Evolutionary conservation across 2,329 filamentous ascomycete species (phyloP), one percentile per base, ranked within the genome.

Genomic region (Nemania abortiva): DNA sequence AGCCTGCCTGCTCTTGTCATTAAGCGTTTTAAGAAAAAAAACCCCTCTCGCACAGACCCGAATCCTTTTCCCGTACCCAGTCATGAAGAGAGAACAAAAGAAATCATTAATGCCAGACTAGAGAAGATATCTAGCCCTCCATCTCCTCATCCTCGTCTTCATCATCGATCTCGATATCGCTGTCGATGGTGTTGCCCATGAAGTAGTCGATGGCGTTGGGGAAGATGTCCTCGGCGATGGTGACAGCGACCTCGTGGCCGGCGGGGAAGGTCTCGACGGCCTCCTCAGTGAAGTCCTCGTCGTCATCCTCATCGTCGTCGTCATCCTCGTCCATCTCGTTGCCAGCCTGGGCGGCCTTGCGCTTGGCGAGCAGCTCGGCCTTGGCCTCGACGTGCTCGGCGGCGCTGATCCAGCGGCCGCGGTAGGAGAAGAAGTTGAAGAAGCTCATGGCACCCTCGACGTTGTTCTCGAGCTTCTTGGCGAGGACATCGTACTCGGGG

Each of bases 371-470:
- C 29, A 77, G 75, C 65, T 81, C 80, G 37, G 77, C 79, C 75
- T 82, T 82, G 31, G 88, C 89, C 70, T 84, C 82, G 73, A 81
- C 83, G 50, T 85, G 88, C 82, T 92, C 88, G 75, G 90, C 88
- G 1, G 87, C 88, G 54, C 84, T 86, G 69, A 92, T 83, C 75
- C 86, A 88, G 63, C 86, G 81, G 72, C 84, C 89, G 73, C 82
- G 86, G 80, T 88, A 93, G 13, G 86, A 89, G 78, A 93, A 93
- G 85, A 90, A 91, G 59, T 88, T 87, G 78, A 93, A 93, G 83
- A 93, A 92, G 79, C 87, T 89, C 45, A 85, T 75, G 10, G 84
- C 84, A 72, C 75, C 74, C 39, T 68, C 65, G 58, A 68, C 68
- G 63, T 74, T 74, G 64, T 68, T 68, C 53, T 73, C 68, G 29